Evolutionary conservation across 306 rosid genomes (phyloP).

Genomic region (Canavalia gladiata): DNA sequence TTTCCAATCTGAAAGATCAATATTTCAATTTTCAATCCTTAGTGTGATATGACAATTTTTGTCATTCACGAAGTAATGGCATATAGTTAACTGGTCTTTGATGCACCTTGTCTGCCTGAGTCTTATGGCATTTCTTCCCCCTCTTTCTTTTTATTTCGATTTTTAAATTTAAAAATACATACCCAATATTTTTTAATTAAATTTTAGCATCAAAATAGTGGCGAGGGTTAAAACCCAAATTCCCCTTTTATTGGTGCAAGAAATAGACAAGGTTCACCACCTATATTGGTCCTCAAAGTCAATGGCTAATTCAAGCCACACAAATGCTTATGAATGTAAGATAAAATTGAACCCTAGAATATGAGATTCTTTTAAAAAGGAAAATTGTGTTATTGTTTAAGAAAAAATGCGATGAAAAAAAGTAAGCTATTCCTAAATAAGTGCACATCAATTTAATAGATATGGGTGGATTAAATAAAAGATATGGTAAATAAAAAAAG

Average conservation of each 20-base stretch:
- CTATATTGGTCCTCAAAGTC: background rate
- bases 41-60: background rate
- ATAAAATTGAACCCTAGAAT: background rate
- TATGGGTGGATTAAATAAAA: background rate
- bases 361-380: background rate
- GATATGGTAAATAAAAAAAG: background rate
- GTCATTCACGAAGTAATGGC: background rate
- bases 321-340: background rate
- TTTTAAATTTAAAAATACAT: background rate
- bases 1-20: constrained; percentile 1
- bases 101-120: background rate
- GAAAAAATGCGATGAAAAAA: background rate
- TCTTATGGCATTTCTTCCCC: too few species aligned
- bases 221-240: background rate
- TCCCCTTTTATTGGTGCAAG: background rate
- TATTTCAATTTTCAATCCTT: background rate
- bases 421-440: background rate
- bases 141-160: background rate
- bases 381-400: background rate
- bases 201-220: background rate
- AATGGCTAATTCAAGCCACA: constrained; percentile 20
- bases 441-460: background rate
- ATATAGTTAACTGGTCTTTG: background rate
- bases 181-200: background rate
- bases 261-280: background rate